phyloP scores from a whole-genome alignment of 345 rosid genomes.

The Rhizophora mangle region DNA sequence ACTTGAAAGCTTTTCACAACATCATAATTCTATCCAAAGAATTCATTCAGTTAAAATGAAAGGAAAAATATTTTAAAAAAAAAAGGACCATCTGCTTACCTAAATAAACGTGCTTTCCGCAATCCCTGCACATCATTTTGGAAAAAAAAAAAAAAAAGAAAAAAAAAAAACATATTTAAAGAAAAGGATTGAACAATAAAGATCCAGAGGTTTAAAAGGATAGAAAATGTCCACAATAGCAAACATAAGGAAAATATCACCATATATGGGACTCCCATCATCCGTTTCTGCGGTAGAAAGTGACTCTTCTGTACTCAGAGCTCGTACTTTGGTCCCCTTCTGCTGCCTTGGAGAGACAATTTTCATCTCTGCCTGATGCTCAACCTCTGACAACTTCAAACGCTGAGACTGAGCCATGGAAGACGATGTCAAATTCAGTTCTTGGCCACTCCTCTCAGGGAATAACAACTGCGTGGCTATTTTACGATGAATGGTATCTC shows the following conservation, averaged over 20 bases:
- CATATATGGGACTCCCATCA: conserved; percentile 36
- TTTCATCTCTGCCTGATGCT: conserved; percentile 28
- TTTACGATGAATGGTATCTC: conserved; percentile 22
- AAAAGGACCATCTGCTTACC: conserved; percentile 12
- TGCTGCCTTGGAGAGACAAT: conserved; percentile 38
- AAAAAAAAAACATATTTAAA: too few species aligned
- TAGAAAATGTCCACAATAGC: too few species aligned
- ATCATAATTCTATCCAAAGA: too few species aligned
- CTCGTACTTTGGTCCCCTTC: conserved; percentile 35
- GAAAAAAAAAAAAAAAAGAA: conserved; percentile 1
- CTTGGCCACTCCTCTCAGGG: conserved; percentile 36
- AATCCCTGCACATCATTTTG: conserved; percentile 23
- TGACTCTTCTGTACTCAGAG: conserved; percentile 33
- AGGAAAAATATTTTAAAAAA: neutral
- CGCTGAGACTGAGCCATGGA: conserved; percentile 27
- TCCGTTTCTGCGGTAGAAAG: conserved; percentile 31
- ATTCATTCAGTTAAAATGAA: too few species aligned
- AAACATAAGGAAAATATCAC: conserved; percentile 3
- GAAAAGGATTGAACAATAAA: neutral
- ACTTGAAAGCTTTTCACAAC: neutral
- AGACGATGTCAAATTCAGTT: conserved; percentile 16
- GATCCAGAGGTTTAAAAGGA: neutral
- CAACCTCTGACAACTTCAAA: conserved; percentile 46
- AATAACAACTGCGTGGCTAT: conserved; percentile 38
- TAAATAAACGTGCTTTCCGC: conserved; percentile 35